A percentile compares a stretch with the other conserved stretches of the same genome.
phyloP scores from a whole-genome alignment of 192 early-diverging fungal species.

The Entophlyctis luteolus region DNA sequence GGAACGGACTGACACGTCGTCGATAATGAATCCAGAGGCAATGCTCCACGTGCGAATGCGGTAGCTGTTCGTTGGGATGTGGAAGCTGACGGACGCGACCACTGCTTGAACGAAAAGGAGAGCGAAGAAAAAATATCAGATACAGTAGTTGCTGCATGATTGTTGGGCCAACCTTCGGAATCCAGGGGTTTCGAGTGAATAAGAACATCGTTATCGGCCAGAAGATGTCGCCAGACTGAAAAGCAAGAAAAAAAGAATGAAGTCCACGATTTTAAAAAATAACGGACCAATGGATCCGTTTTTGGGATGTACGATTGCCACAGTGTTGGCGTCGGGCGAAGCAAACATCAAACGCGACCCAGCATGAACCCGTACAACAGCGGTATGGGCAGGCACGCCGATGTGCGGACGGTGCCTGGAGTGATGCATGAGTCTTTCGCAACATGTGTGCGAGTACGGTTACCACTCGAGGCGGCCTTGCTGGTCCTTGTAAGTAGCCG shows the following conservation, averaged over 20 bases:
- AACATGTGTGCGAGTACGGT: neutral
- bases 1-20: slow-evolving; percentile 39
- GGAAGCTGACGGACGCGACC: neutral
- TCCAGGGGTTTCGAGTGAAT: slow-evolving; percentile 27
- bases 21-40: slow-evolving; percentile 40
- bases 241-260: neutral
- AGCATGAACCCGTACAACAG: slow-evolving; percentile 8
- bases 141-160: neutral
- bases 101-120: neutral
- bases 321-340: slow-evolving; percentile 65
- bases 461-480: too few relatives aligned
- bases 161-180: neutral
- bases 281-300: slow-evolving; percentile 65
- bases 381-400: slow-evolving; percentile 23
- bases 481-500: too few relatives aligned
- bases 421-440: too few relatives aligned
- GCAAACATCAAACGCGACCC: slow-evolving; percentile 43
- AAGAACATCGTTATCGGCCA: slow-evolving; percentile 58
- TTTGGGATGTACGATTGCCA: slow-evolving; percentile 64
- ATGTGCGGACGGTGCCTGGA: slow-evolving; percentile 21
- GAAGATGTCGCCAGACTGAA: slow-evolving; percentile 71
- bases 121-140: slow-evolving; percentile 38
- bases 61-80: slow-evolving; percentile 29
- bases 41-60: slow-evolving; percentile 46
- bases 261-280: neutral